Evolutionary conservation across 306 rosid genomes (phyloP), one percentile per base, ranked within the genome.

Genomic region (Sicyos edulis): DNA sequence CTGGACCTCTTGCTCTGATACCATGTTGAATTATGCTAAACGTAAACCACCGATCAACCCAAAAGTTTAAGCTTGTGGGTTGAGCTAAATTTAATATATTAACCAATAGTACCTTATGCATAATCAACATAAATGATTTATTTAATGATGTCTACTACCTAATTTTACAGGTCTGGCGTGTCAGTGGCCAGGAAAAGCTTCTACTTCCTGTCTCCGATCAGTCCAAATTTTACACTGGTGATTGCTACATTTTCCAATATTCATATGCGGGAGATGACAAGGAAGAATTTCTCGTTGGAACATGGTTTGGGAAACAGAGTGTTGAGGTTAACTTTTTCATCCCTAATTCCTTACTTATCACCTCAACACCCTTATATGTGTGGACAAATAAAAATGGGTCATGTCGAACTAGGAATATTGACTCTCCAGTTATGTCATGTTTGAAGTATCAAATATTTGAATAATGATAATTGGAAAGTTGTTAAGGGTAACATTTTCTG

Each of bases 221-320:
- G 77, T 82, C 99, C 74, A 95, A 91, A 77, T 82, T 95, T 76
- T 95, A 86, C 72, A 83, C 84, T 51, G 99, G 99, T 69, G 95
- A 95, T 75, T 95, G 99, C 88, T 91, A 81, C 76, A 83, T 95
- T 76, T 85, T 95, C 76, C 95, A 86, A 78, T 95, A 95, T 80
- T 68, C 99, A 51, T 95, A 91, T 76, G 85, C 97, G 6, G 99
- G 99, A 79, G 97, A 95, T 54, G 97, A 95, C 77, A 88, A 76
- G 80, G 99, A 95, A 75, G 99, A 95, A 34, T 64, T 78, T 76
- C 95, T 95, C 67, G 71, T 86, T 54, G 96, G 95, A 83, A 89
- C 95, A 71, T 95, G 99, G 99, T 79, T 91, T 72, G 99, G 99
- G 67, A 85, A 84, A 52, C 83, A 59, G 59, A 95, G 99, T 51